Evolutionary conservation across 768 basidiomycete species (phyloP), one percentile per base, ranked within the genome.

Genomic region (Leccinum aurantiacum): DNA sequence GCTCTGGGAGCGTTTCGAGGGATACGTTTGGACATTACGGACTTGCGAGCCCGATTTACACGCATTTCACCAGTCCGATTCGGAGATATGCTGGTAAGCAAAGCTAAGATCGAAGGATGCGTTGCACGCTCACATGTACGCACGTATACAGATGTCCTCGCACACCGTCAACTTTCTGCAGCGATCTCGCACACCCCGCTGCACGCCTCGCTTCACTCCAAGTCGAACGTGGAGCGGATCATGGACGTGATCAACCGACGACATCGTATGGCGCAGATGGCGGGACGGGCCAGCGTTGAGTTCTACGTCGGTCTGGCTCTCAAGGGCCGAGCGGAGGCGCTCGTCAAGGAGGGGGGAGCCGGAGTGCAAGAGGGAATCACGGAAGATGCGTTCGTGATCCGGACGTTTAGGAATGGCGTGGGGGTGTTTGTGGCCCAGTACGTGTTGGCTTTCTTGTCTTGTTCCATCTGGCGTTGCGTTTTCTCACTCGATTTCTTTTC

Each of bases 11-110:
- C 65, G 94, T 98, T 3, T 85, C 89, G 0, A 84, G 88, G 53
- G 95, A 97, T 63, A 89, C 93, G 1, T 99, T 98, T 71, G 90
- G 91, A 2, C 97, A 98, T 74, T 99, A 99, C 71, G 97, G 97
- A 44, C 83, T 99, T n/a, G 97, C 97, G 0, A 95, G 86, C 71
- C 84, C 91, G 0, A 99, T 99, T 58, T 99, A 98, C 72, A 99
- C 97, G 0, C 97, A 98, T 73, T 98, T 98, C 71, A 98, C 96
- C 44, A 96, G 94, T 71, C 97, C 97, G 1, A 99, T 99, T 66
- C 82, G 97, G 58, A 85, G 97, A 58, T 99, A 97, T 71, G 95
- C 96, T 19, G 95, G 91, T 90, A 65, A 63, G 25, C 47, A 38
- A 46, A 6, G 13, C 17, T 4, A 17, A 9, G 41, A 41, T 41